Percentiles rank a stretch among this genome's conserved stretches.
phyloP scores from a whole-genome alignment of 2,329 filamentous ascomycete genomes.

The Penicillium sp. region DNA sequence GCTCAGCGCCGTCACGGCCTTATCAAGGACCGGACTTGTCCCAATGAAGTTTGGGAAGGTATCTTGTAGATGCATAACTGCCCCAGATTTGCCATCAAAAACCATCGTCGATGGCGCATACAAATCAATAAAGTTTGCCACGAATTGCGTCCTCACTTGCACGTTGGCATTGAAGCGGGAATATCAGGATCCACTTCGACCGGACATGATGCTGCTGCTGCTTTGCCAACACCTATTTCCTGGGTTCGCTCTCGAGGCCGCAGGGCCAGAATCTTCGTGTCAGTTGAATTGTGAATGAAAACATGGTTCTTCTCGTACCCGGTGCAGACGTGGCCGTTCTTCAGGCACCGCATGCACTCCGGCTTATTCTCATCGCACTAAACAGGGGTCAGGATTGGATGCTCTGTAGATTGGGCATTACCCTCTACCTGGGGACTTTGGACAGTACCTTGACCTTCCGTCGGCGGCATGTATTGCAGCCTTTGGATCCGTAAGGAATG shows the following conservation, averaged over 20 bases:
- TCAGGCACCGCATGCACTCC: slow-evolving; percentile 24
- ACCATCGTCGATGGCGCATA: slow-evolving; percentile 2
- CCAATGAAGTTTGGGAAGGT: slow-evolving; percentile 14
- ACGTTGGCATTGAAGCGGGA: slow-evolving; percentile 13
- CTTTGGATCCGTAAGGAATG: slow-evolving; percentile 4
- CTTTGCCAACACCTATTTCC: neutral
- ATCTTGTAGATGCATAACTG: slow-evolving; percentile 9
- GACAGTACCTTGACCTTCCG: slow-evolving; percentile 21
- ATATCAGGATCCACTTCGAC: slow-evolving; percentile 1
- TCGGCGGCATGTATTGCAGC: slow-evolving; percentile 22
- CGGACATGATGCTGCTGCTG: neutral
- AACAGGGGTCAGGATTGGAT: slow-evolving; percentile 5
- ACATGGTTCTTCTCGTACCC: slow-evolving; percentile 16
- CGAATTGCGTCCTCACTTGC: slow-evolving; percentile 13
- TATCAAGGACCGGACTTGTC: slow-evolving; percentile 15
- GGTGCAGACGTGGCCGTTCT: slow-evolving; percentile 23
- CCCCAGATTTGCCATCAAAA: slow-evolving; percentile 1
- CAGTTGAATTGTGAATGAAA: slow-evolving; percentile 16
- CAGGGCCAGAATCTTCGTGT: slow-evolving; percentile 2
- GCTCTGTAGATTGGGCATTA: neutral
- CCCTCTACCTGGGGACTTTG: neutral
- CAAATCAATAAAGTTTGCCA: slow-evolving; percentile 12
- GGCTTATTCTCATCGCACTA: slow-evolving; percentile 26
- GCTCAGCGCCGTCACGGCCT: slow-evolving; percentile 14
- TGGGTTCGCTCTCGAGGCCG: slow-evolving; percentile 1